Conservation (phyloP, 768 basidiomycete genomes). For the Panaeolus cyanescens region DNA sequence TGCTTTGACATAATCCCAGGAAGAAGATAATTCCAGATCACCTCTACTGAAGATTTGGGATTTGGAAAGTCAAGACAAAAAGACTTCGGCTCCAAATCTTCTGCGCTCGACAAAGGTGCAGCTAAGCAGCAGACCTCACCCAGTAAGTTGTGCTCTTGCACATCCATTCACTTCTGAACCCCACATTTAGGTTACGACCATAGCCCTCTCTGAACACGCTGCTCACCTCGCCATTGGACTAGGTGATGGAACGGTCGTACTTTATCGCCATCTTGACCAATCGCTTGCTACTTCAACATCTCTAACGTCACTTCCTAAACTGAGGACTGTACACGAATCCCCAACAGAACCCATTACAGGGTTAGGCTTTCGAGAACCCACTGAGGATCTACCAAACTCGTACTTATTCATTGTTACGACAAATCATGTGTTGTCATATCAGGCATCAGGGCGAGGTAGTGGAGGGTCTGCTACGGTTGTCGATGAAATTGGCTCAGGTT, state of each 20-base stretch:
- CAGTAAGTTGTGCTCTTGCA: constrained; percentile 43
- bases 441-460: constrained; percentile 70
- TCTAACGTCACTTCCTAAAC: constrained; percentile 81
- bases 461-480: constrained; percentile 68
- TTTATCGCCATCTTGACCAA: constrained; percentile 91
- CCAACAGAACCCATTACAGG: constrained; percentile 90
- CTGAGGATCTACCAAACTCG: constrained; percentile 41
- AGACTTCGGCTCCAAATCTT: constrained; percentile 59
- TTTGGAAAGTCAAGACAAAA: constrained; percentile 68
- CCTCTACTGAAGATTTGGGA: constrained; percentile 91
- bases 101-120: constrained; percentile 80
- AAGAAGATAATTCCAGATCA: constrained; percentile 68
- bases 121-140: constrained; percentile 75
- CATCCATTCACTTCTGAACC: constrained; percentile 3
- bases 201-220: constrained; percentile 77
- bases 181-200: constrained; percentile 61
- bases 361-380: constrained; percentile 80
- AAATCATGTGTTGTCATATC: constrained; percentile 75
- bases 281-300: constrained; percentile 74
- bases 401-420: constrained; percentile 90
- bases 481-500: constrained; percentile 82
- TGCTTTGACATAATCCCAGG: constrained; percentile 44
- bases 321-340: constrained; percentile 81
- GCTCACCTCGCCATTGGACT: constrained; percentile 90
- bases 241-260: constrained; percentile 91